phyloP scores from a whole-genome alignment of 345 rosid species.

The Lagerstroemia speciosa region DNA sequence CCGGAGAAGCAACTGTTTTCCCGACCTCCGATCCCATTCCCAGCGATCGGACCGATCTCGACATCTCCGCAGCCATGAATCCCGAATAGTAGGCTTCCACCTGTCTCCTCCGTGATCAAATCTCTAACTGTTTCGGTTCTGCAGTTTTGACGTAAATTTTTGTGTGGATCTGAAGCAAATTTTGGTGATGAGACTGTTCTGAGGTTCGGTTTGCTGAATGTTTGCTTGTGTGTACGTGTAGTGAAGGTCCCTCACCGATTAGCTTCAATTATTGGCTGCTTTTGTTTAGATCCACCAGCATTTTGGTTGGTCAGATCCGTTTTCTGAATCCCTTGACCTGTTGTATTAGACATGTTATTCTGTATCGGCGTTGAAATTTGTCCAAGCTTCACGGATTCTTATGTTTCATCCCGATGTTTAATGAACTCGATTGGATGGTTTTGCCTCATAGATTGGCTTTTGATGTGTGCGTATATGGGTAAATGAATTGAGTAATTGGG shows the following conservation, averaged over 20 bases:
- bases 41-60: neutral
- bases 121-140: neutral
- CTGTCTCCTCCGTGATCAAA: neutral
- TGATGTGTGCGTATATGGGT: no score
- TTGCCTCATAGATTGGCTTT: no score
- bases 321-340: neutral
- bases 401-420: neutral
- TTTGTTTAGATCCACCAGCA: neutral
- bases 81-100: slow-evolving; percentile 48
- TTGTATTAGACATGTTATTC: neutral
- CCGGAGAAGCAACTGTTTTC: slow-evolving; percentile 1
- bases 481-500: neutral
- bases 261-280: neutral
- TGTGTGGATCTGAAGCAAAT: slow-evolving; percentile 1
- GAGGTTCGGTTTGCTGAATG: neutral
- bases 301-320: neutral
- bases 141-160: neutral
- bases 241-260: neutral
- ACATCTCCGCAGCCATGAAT: slow-evolving; percentile 31
- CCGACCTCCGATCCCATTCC: neutral
- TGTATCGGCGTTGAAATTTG: neutral
- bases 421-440: neutral
- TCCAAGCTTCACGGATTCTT: neutral
- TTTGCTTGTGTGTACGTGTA: neutral
- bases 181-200: neutral